These are phyloP conservation scores for Exophiala mesophila DNA, from an alignment of 2,329 filamentous ascomycete species.

Conservation along the genomic window DNA sequence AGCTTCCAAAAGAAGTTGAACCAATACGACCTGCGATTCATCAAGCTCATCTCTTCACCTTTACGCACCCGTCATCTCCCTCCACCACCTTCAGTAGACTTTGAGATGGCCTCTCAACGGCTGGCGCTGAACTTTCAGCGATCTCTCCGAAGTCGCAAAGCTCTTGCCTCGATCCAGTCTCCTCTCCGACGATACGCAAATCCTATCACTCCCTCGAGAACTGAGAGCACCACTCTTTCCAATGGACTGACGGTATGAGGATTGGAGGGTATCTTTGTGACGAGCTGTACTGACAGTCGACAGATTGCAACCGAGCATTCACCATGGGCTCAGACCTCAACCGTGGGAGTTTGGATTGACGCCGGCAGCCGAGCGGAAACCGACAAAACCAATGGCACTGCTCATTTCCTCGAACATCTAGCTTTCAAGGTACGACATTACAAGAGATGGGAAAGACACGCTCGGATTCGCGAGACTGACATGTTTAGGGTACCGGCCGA, in stretches of 20 bases:
- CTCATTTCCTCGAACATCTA: conserved; percentile 98
- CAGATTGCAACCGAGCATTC: conserved; percentile 98
- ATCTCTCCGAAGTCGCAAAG: conserved; percentile 81
- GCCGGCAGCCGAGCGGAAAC: conserved; percentile 97
- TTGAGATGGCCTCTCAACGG: conserved; percentile 85
- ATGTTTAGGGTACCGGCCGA: conserved; percentile 74
- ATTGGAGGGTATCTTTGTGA: background rate
- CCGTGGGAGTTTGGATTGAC: conserved; percentile 98
- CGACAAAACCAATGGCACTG: conserved; percentile 96
- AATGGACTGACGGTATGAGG: conserved; percentile 87
- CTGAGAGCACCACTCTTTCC: conserved; percentile 90
- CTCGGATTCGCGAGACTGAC: conserved; percentile 5
- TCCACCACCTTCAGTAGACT: conserved; percentile 3
- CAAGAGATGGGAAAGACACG: conserved; percentile 14
- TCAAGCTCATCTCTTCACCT: conserved; percentile 16
- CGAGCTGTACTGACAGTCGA: conserved; percentile 16
- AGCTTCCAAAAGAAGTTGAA: conserved; percentile 4
- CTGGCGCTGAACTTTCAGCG: conserved; percentile 91
- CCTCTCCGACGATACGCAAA: conserved; percentile 86
- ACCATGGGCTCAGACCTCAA: conserved; percentile 96
- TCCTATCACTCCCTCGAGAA: conserved; percentile 73
- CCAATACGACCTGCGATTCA: background rate
- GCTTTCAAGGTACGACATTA: conserved; percentile 80
- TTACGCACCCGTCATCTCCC: conserved; percentile 8
- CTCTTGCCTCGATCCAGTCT: conserved; percentile 70